Conservation (phyloP, 2,329 filamentous ascomycete species). For the Fusarium multiceps region DNA sequence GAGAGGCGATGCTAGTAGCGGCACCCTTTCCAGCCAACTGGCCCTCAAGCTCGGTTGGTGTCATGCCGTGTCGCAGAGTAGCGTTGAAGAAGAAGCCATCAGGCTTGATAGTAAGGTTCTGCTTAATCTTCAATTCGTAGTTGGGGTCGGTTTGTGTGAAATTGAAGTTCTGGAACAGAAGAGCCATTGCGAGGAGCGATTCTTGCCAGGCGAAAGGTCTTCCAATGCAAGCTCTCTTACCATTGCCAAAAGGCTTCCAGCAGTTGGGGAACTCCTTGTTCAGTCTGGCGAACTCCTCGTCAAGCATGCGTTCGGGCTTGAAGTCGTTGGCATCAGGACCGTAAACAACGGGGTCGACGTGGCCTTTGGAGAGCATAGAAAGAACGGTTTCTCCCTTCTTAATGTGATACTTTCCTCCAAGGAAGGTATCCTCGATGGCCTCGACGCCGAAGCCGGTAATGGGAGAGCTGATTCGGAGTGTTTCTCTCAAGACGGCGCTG, state of each 20-base stretch:
- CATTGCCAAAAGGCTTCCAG: conserved; percentile 82
- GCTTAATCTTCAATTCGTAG: conserved; percentile 66
- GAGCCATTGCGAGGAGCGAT: conserved; percentile 68
- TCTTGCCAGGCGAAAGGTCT: conserved; percentile 82
- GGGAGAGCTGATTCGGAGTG: conserved; percentile 70
- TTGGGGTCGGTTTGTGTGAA: conserved; percentile 68
- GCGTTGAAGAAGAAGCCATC: conserved; percentile 72
- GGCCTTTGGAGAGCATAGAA: conserved; percentile 63
- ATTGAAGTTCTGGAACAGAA: conserved; percentile 78
- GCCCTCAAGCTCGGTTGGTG: conserved; percentile 59
- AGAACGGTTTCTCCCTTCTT: conserved; percentile 62
- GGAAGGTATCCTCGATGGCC: conserved; percentile 63
- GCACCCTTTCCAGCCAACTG: conserved; percentile 49
- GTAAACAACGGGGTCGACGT: conserved; percentile 72
- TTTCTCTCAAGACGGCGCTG: conserved; percentile 72
- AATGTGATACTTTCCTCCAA: conserved; percentile 71
- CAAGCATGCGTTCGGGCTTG: conserved; percentile 77
- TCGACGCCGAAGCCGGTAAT: conserved; percentile 68
- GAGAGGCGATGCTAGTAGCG: conserved; percentile 8
- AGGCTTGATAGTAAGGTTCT: conserved; percentile 71
- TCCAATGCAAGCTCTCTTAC: conserved; percentile 77
- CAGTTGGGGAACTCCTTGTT: conserved; percentile 70
- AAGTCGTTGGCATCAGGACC: conserved; percentile 74
- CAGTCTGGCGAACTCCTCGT: conserved; percentile 71
- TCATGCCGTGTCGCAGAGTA: conserved; percentile 61